phyloP scores from a whole-genome alignment of 306 rosid species.

The Geum urbanum region DNA sequence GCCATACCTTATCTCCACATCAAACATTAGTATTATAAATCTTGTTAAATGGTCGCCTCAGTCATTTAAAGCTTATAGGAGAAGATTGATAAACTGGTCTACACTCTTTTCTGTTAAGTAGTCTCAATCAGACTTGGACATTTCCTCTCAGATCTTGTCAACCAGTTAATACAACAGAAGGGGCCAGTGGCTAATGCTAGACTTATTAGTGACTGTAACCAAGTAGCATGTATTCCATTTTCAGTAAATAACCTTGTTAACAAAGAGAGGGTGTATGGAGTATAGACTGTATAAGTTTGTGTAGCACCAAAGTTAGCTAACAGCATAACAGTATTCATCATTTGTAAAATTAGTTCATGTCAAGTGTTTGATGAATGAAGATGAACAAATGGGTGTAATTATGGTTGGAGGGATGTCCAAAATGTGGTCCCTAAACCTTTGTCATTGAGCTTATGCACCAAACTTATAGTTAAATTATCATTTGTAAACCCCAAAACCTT shows the following conservation, averaged over 20 bases:
- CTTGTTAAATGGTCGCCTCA: background rate
- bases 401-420: conserved; percentile 35
- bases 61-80: background rate
- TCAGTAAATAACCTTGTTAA: too few relatives aligned
- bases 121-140: background rate
- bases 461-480: conserved; percentile 39
- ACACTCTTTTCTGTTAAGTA: background rate
- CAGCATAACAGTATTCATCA: background rate
- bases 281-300: background rate
- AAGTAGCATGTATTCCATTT: background rate
- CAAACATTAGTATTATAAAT: background rate
- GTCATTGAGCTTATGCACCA: conserved; percentile 25
- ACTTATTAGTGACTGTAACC: background rate
- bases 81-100: background rate
- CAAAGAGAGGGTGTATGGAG: too few relatives aligned
- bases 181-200: background rate
- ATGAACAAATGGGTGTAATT: conserved; percentile 45
- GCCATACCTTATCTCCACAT: conserved; percentile 34
- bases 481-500: conserved; percentile 33
- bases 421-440: conserved; percentile 51
- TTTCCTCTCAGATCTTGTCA: background rate
- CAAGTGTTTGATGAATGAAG: conserved; percentile 9
- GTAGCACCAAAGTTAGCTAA: background rate
- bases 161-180: background rate
- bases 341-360: background rate